Evolutionary conservation across 495 filamentous ascomycete species (phyloP).

Genomic region (Daldinia decipiens): DNA sequence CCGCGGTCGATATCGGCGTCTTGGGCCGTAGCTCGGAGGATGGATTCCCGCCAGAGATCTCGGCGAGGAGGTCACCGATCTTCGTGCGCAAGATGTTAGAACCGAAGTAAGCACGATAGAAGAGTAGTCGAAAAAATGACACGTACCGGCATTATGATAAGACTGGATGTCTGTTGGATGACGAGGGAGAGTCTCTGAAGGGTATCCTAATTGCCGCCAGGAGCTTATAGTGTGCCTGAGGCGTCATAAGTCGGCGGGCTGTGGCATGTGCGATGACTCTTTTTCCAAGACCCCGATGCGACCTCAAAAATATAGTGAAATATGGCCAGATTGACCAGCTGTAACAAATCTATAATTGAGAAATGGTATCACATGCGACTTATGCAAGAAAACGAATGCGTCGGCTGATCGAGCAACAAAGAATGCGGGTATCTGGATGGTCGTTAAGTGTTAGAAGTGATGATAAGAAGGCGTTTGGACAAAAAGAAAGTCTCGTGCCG

Average conservation of each 20-base stretch:
- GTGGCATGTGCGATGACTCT: constrained; percentile 42
- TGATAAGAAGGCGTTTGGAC: constrained; percentile 39
- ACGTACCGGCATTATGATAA: constrained; percentile 47
- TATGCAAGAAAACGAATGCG: constrained; percentile 28
- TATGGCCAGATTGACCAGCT: constrained; percentile 13
- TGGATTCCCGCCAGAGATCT: constrained; percentile 62
- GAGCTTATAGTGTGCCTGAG: constrained; percentile 37
- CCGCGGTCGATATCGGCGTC: constrained; percentile 39
- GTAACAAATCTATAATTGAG: not conserved
- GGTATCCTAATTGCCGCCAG: constrained; percentile 40
- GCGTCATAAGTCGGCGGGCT: constrained; percentile 42
- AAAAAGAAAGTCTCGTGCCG: constrained; percentile 46
- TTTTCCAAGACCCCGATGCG: constrained; percentile 28
- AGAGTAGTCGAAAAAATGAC: constrained; percentile 25
- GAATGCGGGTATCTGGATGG: constrained; percentile 20
- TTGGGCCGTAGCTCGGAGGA: constrained; percentile 47
- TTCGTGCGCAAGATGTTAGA: constrained; percentile 45
- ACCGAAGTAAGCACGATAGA: constrained; percentile 3
- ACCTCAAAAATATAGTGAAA: constrained; percentile 27
- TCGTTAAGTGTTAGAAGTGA: constrained; percentile 13
- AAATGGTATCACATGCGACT: not conserved
- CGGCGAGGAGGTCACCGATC: constrained; percentile 66
- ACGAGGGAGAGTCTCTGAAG: constrained; percentile 13
- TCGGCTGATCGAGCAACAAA: constrained; percentile 27
- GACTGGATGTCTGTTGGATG: constrained; percentile 25